Evolutionary conservation across 2,329 filamentous ascomycete genomes (phyloP).

Genomic region (Saccharata proteae): DNA sequence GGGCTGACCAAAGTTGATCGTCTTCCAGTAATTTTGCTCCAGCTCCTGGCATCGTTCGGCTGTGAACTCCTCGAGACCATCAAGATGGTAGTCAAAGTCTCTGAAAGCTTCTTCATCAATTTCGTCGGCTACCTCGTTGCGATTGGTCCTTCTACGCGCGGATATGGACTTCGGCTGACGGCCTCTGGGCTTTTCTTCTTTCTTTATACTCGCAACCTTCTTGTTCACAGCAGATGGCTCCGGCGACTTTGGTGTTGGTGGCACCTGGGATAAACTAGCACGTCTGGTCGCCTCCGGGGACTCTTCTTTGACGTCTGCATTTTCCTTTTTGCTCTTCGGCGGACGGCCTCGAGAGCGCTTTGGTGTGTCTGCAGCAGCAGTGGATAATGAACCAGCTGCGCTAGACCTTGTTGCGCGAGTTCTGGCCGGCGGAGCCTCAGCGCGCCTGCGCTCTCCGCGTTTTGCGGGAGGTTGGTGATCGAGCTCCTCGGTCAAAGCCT

Average conservation of each 20-base stretch:
- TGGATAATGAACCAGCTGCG: too few species aligned
- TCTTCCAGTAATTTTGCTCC: conserved; percentile 94
- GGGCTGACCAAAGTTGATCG: conserved; percentile 83
- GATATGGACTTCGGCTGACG: conserved; percentile 62
- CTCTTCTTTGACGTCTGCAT: conserved; percentile 20
- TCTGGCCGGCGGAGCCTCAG: conserved; percentile 19
- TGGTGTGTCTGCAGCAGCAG: conserved; percentile 22
- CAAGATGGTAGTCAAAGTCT: conserved; percentile 80
- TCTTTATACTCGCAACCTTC: conserved; percentile 16
- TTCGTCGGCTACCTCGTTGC: conserved; percentile 61
- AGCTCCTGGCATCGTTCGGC: conserved; percentile 87
- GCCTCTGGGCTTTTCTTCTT: conserved; percentile 37
- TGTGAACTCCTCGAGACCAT: conserved; percentile 74
- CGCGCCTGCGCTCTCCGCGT: conserved; percentile 60
- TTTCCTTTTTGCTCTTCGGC: conserved; percentile 21
- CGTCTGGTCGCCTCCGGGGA: conserved; percentile 14
- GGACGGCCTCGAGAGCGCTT: conserved; percentile 41
- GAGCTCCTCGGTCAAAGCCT: conserved; percentile 80
- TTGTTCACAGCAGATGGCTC: conserved; percentile 5
- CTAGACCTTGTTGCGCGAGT: conserved; percentile 23
- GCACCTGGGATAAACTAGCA: conserved; percentile 17
- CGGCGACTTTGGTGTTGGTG: conserved; percentile 32
- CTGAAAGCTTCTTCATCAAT: conserved; percentile 86
- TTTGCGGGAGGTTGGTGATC: conserved; percentile 91
- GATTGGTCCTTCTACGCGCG: conserved; percentile 76